phyloP scores from a whole-genome alignment of 345 rosid species.

The Eucalyptus melliodora region DNA sequence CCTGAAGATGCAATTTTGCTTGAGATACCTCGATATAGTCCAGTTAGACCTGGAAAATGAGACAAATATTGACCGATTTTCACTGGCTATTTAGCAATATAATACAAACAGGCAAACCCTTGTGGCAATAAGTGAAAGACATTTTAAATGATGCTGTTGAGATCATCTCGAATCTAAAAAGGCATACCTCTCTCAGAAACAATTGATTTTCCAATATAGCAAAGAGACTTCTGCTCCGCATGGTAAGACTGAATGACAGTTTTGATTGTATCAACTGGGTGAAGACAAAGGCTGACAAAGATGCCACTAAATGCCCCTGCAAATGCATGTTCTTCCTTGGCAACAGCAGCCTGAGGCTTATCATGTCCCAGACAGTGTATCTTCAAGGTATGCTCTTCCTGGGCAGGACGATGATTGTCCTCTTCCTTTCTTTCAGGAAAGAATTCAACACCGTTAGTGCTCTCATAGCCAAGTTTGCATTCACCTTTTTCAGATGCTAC shows the following conservation, averaged over 20 bases:
- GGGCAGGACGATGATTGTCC: neutral
- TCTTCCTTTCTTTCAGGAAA: constrained; percentile 6
- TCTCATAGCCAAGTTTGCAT: neutral
- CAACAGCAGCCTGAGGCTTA: constrained; percentile 21
- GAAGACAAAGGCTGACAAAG: constrained; percentile 83
- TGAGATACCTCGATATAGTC: constrained; percentile 79
- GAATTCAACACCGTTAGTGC: neutral
- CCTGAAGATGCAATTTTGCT: constrained; percentile 87
- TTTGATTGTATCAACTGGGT: constrained; percentile 87
- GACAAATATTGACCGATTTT: neutral
- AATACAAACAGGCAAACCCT: neutral
- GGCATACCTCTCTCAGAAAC: constrained; percentile 75
- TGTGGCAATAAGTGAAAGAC: neutral
- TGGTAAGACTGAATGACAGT: constrained; percentile 67
- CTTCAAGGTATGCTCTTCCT: constrained; percentile 2
- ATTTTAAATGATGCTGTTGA: neutral
- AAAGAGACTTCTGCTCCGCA: constrained; percentile 56
- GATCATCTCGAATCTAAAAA: neutral
- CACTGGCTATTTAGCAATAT: neutral
- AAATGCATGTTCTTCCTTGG: constrained; percentile 83
- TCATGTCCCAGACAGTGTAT: constrained; percentile 4
- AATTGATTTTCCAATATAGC: constrained; percentile 53
- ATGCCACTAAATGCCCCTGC: constrained; percentile 86
- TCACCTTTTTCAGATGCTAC: constrained; percentile 12
- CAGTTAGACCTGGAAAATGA: constrained; percentile 44